phyloP scores from a whole-genome alignment of 2,329 filamentous ascomycete species.

The Aspergillus pseudonomiae region DNA sequence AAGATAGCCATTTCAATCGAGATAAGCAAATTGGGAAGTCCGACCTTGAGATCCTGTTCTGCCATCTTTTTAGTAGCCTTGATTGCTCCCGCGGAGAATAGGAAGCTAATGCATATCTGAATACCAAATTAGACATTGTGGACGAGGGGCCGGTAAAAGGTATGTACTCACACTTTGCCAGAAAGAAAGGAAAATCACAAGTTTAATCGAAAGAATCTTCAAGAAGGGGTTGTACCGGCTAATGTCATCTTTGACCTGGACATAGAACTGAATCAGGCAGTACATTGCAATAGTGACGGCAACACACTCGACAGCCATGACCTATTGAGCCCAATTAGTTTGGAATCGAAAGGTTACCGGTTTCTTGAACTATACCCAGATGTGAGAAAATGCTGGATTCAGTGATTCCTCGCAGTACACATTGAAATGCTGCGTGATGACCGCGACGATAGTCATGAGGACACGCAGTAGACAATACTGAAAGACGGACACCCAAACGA shows the following conservation, averaged over 20 bases:
- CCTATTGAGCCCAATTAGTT: conserved; percentile 42
- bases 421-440: conserved; percentile 69
- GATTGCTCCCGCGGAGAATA: conserved; percentile 65
- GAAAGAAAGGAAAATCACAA: conserved; percentile 89
- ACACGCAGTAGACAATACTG: conserved; percentile 84
- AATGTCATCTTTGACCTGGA: conserved; percentile 72
- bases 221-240: conserved; percentile 71
- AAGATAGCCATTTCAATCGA: conserved; percentile 87
- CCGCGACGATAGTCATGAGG: conserved; percentile 75
- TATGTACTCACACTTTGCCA: conserved; percentile 66
- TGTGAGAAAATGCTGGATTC: conserved; percentile 76
- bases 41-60: conserved; percentile 77
- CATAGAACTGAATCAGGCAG: conserved; percentile 83
- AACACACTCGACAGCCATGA: conserved; percentile 68
- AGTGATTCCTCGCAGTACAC: conserved; percentile 79
- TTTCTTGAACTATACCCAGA: conserved; percentile 66
- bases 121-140: background rate
- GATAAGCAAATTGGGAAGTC: conserved; percentile 75
- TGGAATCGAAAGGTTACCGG: background rate
- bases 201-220: conserved; percentile 84
- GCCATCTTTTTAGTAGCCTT: conserved; percentile 64
- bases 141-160: background rate
- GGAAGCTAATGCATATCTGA: conserved; percentile 61
- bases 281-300: conserved; percentile 86
- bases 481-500: conserved; percentile 76